These are phyloP conservation scores for Lentinula detonsa DNA, from an alignment of 768 basidiomycete species.

Conservation along the genomic window DNA sequence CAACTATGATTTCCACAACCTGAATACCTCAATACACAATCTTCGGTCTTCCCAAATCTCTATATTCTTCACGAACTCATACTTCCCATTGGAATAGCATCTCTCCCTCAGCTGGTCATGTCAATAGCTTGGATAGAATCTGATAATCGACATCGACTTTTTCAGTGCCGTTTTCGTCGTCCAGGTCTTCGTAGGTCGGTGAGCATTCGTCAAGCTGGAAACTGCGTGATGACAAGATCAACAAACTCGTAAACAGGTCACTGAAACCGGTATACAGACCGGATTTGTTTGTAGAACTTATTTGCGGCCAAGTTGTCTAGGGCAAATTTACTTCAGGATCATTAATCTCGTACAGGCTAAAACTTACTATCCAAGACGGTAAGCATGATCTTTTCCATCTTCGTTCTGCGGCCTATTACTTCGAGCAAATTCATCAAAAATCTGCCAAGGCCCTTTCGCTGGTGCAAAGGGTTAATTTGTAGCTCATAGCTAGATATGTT, in stretches of 20 bases:
- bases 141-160: constrained; percentile 37
- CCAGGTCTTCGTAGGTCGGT: constrained; percentile 31
- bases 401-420: constrained; percentile 42
- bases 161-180: constrained; percentile 21
- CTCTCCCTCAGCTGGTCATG: background rate
- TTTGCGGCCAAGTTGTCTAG: constrained; percentile 40
- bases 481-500: constrained; percentile 63
- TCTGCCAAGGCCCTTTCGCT: constrained; percentile 55
- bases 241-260: background rate
- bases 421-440: constrained; percentile 43
- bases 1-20: too few species aligned
- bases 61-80: too few species aligned
- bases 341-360: constrained; percentile 6
- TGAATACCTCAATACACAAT: too few species aligned
- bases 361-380: constrained; percentile 69
- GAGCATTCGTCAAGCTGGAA: constrained; percentile 49
- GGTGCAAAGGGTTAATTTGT: constrained; percentile 43
- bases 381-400: constrained; percentile 67
- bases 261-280: constrained; percentile 32
- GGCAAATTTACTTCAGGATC: background rate
- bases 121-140: constrained; percentile 31
- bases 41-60: too few species aligned
- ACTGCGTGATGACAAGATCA: constrained; percentile 22
- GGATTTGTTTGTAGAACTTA: constrained; percentile 46
- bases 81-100: too few species aligned